Base-by-base conservation (phyloP, 2,329 filamentous ascomycete species). In the Apiospora saccharicola region DNA sequence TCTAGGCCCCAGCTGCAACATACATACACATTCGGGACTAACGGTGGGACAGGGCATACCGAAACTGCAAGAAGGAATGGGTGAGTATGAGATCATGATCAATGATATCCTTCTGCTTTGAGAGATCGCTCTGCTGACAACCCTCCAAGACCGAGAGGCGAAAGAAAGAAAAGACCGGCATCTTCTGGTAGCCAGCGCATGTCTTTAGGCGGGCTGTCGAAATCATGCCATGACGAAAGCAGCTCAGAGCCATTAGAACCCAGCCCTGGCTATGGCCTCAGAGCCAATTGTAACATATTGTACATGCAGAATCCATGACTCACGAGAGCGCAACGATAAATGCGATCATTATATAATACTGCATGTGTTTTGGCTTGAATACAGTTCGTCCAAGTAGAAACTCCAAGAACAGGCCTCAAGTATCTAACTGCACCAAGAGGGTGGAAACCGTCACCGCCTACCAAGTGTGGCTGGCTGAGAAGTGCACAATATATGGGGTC, bases 21-120 rank as follows among this genome's bases (percentile, higher is more conserved):
- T 24, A 51, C 30, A 37, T 24, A 37, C 22, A 8, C 51, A n/a
- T 64, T 19, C 51, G 41, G 69, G 75, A 68, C 67, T 68, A 47
- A 68, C 43, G 6, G 47, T 44, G 57, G 57, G 57, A 71, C 75
- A 97, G 95, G 83, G 95, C 95, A 69, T 98, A 98, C 82, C 90
- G 95, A 73, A 94, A 97, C 75, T 98, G 96, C 84, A 98, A 98
- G 83, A 95, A 97, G 84, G 89, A 92, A 85, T 98, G 95, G 95
- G 95, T 98, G 87, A 74, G 85, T 78, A 19, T 7, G 57, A 37
- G 30, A 64, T 64, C 57, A 41, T n/a, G 57, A 41, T 13, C n/a
- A 41, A 41, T 64, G 22, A 71, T 3, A 8, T 6, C 26, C 24
- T 30, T 6, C 3, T 51, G 22, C 19, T 43, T 30, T 24, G 30